These are phyloP conservation scores for Colletotrichum sp. DNA, from an alignment of 2,329 filamentous ascomycete genomes.

Conservation along the genomic window DNA sequence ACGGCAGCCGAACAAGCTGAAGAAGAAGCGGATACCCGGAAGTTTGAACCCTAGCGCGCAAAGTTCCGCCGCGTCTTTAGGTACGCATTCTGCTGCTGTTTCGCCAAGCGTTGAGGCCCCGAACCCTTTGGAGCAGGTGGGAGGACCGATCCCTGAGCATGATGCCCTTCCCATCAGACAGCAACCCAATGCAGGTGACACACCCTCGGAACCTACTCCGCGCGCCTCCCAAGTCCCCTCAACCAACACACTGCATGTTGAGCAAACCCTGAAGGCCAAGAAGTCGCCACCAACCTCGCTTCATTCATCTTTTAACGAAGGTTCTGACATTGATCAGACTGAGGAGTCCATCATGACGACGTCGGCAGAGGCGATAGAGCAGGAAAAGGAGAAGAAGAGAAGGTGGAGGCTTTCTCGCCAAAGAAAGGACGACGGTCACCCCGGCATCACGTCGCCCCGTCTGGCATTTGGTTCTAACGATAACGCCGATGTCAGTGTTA, in stretches of 20 bases:
- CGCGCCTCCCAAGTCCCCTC: conserved; percentile 51
- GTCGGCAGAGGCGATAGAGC: conserved; percentile 38
- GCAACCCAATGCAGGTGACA: not conserved
- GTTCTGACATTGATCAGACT: conserved; percentile 78
- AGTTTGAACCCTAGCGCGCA: conserved; percentile 87
- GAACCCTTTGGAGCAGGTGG: conserved; percentile 50
- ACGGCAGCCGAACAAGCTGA: conserved; percentile 86
- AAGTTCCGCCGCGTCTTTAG: conserved; percentile 82
- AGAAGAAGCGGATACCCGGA: conserved; percentile 81
- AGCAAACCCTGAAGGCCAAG: conserved; percentile 63
- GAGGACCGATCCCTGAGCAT: conserved; percentile 18
- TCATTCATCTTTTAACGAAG: conserved; percentile 79
- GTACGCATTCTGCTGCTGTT: conserved; percentile 43
- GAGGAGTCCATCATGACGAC: conserved; percentile 57
- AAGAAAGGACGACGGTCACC: conserved; percentile 59
- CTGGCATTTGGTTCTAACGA: conserved; percentile 64
- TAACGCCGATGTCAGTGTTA: conserved; percentile 69
- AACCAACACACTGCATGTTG: conserved; percentile 47
- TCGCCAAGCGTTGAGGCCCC: conserved; percentile 52
- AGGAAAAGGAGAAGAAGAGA: conserved; percentile 73
- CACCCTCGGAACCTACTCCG: conserved; percentile 50
- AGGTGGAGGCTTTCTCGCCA: conserved; percentile 75
- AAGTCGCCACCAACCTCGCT: conserved; percentile 79
- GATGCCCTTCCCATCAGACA: not conserved
- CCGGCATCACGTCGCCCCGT: conserved; percentile 48